Conservation (phyloP, 1,139 yeast genomes). For the Geotrichum siamense region DNA sequence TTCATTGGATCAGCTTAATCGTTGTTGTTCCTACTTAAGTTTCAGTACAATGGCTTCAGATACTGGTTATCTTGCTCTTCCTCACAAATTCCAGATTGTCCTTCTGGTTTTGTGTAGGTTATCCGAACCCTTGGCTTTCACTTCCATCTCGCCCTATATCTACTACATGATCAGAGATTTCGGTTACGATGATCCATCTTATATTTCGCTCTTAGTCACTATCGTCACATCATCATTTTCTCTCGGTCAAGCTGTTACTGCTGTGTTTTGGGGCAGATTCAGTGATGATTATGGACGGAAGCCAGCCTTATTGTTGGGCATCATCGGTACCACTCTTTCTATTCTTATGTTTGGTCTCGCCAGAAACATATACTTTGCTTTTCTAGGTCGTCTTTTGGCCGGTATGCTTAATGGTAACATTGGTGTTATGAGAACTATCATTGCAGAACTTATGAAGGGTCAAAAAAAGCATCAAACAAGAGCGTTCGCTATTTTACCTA, state of each 20-base stretch:
- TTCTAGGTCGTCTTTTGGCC: conserved; percentile 44
- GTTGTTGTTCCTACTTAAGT: not conserved
- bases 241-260: conserved; percentile 45
- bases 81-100: conserved; percentile 27
- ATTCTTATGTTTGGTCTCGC: conserved; percentile 48
- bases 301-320: conserved; percentile 44
- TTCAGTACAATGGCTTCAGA: too few relatives aligned
- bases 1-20: too few relatives aligned
- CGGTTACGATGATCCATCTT: conserved; percentile 45
- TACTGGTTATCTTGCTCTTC: conserved; percentile 27
- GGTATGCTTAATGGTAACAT: conserved; percentile 56
- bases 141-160: conserved; percentile 55
- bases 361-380: conserved; percentile 44
- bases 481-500: conserved; percentile 52
- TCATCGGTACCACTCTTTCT: conserved; percentile 45
- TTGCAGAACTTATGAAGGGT: conserved; percentile 52
- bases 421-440: conserved; percentile 51
- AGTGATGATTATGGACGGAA: conserved; percentile 51
- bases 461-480: conserved; percentile 49
- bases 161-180: conserved; percentile 57
- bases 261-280: conserved; percentile 51
- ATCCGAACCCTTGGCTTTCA: conserved; percentile 54
- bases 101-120: conserved; percentile 36
- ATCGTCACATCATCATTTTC: conserved; percentile 50
- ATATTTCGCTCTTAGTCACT: conserved; percentile 44